Percentiles rank a stretch among this genome's conserved stretches.
These are phyloP conservation scores for Marchantia paleacea DNA, from an alignment of 225 moss, liverwort and hornwort species.

Conservation along the genomic window DNA sequence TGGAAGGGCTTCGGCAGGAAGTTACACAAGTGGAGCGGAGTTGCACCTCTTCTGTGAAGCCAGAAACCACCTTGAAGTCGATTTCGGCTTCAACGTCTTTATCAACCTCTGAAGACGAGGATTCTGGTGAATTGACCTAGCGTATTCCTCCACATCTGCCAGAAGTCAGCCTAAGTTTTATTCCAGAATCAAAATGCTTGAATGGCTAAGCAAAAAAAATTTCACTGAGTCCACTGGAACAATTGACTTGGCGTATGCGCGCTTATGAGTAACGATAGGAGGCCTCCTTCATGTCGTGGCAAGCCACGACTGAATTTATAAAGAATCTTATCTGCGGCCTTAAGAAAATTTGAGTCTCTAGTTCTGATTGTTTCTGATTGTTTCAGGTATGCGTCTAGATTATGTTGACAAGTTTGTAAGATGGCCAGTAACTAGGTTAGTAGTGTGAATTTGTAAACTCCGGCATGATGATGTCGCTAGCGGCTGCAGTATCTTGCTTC, in stretches of 20 bases:
- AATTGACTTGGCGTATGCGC: too few species aligned
- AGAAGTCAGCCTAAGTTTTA: not conserved
- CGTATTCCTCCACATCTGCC: not conserved
- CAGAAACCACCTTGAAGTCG: not conserved
- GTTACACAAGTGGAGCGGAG: not conserved
- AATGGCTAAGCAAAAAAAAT: not conserved
- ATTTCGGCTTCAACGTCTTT: not conserved
- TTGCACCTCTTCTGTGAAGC: not conserved
- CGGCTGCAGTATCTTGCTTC: not conserved
- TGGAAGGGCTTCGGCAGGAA: constrained; percentile 12
- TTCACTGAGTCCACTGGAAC: too few species aligned
- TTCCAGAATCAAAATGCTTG: not conserved
- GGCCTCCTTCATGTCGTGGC: too few species aligned
- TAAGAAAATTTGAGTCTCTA: too few species aligned
- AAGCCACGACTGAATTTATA: too few species aligned
- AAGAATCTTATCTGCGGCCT: too few species aligned
- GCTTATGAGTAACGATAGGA: too few species aligned
- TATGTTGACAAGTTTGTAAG: too few species aligned
- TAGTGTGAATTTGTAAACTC: not conserved
- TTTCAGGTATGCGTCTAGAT: too few species aligned
- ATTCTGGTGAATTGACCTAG: constrained; percentile 2
- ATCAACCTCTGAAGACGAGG: constrained; percentile 4
- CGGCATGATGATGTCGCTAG: not conserved
- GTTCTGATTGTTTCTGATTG: too few species aligned
- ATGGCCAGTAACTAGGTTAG: too few species aligned